phyloP scores from a whole-genome alignment of 2,329 filamentous ascomycete species.

The Paecilomyces formosus region DNA sequence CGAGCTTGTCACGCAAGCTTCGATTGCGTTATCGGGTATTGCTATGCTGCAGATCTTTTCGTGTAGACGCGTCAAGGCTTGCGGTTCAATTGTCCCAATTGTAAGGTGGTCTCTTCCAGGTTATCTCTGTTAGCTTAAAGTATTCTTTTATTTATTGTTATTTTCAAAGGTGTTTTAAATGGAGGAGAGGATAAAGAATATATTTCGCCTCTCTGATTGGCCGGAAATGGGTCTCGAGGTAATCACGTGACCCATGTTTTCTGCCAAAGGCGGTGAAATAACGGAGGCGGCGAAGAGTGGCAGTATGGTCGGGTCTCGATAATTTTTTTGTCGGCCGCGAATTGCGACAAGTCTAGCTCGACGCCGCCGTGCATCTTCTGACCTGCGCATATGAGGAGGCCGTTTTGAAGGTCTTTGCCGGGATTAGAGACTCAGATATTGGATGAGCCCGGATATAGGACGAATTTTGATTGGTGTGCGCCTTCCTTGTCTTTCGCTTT shows the following conservation, averaged over 20 bases:
- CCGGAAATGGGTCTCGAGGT: background rate
- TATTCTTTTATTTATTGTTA: too few relatives aligned
- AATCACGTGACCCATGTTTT: background rate
- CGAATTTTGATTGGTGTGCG: background rate
- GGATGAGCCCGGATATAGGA: background rate
- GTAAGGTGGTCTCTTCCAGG: too few relatives aligned
- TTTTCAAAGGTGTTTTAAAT: too few relatives aligned
- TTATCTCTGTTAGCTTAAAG: too few relatives aligned
- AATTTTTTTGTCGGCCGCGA: constrained; percentile 1
- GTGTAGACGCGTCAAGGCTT: too few relatives aligned
- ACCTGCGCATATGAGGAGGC: background rate
- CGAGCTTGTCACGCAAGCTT: too few relatives aligned
- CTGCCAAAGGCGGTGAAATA: constrained; percentile 6
- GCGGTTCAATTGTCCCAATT: too few relatives aligned
- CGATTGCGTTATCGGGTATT: too few relatives aligned
- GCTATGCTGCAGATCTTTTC: too few relatives aligned
- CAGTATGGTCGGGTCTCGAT: constrained; percentile 20
- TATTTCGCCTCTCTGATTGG: background rate
- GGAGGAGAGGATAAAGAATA: background rate
- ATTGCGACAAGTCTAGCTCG: background rate
- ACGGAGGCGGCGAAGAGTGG: constrained; percentile 13
- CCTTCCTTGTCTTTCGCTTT: background rate
- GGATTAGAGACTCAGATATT: background rate
- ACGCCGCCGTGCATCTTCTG: background rate
- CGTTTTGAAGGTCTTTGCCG: background rate